phyloP scores from a whole-genome alignment of 805 yeast species.

The Ogataea methanolica region DNA sequence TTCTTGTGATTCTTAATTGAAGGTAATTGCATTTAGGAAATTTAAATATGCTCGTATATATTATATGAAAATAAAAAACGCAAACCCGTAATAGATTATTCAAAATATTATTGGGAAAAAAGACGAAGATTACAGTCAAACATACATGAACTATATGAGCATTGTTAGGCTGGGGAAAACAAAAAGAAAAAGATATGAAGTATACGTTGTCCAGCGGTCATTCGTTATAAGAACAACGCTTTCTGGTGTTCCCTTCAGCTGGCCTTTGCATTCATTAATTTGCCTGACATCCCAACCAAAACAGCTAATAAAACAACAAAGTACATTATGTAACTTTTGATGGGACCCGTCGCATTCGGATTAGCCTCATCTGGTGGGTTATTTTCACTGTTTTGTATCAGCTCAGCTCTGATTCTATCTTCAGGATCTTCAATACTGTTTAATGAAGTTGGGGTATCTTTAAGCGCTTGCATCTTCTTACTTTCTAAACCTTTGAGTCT shows the following conservation, averaged over 20 bases:
- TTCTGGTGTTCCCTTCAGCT: neutral
- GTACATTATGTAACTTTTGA: constrained; percentile 9
- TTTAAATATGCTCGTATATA: too few relatives aligned
- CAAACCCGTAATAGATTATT: too few relatives aligned
- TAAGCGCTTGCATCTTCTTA: constrained; percentile 4
- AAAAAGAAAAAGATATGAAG: too few relatives aligned
- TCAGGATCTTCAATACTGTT: constrained; percentile 57
- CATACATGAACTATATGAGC: too few relatives aligned
- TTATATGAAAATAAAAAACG: too few relatives aligned
- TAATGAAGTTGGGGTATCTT: constrained; percentile 26
- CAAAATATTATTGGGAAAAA: too few relatives aligned
- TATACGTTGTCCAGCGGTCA: too few relatives aligned
- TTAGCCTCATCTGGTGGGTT: neutral
- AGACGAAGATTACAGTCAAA: too few relatives aligned
- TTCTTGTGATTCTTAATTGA: too few relatives aligned
- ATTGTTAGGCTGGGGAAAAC: too few relatives aligned
- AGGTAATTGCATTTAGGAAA: too few relatives aligned
- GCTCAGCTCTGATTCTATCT: constrained; percentile 53
- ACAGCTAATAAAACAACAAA: constrained; percentile 14
- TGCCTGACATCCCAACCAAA: constrained; percentile 12
- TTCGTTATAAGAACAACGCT: too few relatives aligned
- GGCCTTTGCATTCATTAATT: constrained; percentile 6
- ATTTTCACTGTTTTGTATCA: neutral
- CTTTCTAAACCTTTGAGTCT: constrained; percentile 1
- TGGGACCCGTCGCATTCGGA: neutral